Evolutionary conservation across 805 yeast species (phyloP).

Genomic region (Ogataea saltuana): DNA sequence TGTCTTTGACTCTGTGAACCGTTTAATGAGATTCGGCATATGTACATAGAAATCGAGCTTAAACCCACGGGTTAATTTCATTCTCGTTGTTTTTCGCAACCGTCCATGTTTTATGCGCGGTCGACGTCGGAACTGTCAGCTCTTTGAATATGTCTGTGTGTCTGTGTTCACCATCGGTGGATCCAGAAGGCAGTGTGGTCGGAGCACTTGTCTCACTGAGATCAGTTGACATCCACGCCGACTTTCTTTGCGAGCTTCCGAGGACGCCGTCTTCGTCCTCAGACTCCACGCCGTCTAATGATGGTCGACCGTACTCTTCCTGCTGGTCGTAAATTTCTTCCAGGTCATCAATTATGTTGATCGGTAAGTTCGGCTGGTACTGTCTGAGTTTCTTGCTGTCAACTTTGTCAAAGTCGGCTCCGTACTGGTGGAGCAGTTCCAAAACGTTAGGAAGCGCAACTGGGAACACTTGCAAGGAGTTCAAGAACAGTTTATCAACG

Average conservation of each 20-base stretch:
- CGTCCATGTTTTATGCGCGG: conserved; percentile 56
- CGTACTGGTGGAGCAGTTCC: conserved; percentile 75
- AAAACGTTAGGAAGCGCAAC: conserved; percentile 69
- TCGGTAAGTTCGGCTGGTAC: conserved; percentile 73
- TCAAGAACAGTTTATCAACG: conserved; percentile 43
- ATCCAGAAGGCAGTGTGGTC: conserved; percentile 8
- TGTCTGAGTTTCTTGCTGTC: conserved; percentile 52
- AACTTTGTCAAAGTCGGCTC: conserved; percentile 70
- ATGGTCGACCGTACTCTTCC: conserved; percentile 25
- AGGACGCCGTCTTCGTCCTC: conserved; percentile 19
- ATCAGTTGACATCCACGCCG: conserved; percentile 3
- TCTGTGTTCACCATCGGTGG: conserved; percentile 19
- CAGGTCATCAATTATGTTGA: conserved; percentile 65
- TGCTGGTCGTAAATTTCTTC: conserved; percentile 61
- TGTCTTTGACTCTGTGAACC: conserved; percentile 17
- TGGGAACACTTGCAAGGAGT: conserved; percentile 52
- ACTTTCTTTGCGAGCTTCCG: conserved; percentile 8
- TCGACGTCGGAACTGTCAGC: conserved; percentile 48
- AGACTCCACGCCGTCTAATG: conserved; percentile 7
- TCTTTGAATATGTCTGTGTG: conserved; percentile 50
- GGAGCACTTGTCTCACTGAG: background rate
- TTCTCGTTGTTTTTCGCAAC: conserved; percentile 45
- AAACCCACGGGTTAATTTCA: conserved; percentile 67
- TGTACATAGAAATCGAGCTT: background rate
- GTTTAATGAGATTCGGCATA: too few relatives aligned